Conservation (phyloP, 768 basidiomycete genomes). For the Ramaria sp. region DNA sequence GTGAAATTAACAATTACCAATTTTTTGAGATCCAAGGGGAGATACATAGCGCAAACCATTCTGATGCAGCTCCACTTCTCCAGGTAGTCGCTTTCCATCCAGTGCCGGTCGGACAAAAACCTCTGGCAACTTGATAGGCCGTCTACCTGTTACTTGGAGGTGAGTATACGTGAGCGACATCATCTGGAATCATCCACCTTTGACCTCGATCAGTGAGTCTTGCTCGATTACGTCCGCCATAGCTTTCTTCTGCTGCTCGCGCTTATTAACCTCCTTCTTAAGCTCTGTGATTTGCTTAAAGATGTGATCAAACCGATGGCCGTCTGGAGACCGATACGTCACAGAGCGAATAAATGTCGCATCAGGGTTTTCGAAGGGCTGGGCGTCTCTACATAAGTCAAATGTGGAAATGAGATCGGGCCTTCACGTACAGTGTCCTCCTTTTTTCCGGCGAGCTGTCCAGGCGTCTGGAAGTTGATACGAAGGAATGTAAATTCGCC, state of each 20-base stretch:
- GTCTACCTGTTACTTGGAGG: constrained; percentile 27
- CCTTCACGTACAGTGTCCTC: constrained; percentile 74
- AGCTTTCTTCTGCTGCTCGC: constrained; percentile 95
- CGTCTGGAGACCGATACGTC: constrained; percentile 85
- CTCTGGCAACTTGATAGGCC: constrained; percentile 80
- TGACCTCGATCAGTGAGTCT: constrained; percentile 79
- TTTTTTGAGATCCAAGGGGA: constrained; percentile 77
- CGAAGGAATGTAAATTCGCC: constrained; percentile 89
- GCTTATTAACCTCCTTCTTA: constrained; percentile 94
- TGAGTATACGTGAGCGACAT: background rate
- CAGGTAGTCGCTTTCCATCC: constrained; percentile 89
- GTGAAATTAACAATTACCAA: constrained; percentile 40
- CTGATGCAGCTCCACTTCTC: constrained; percentile 97
- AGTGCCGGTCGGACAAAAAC: constrained; percentile 89
- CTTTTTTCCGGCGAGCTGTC: constrained; percentile 95
- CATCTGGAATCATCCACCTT: constrained; percentile 32
- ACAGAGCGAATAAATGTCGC: constrained; percentile 94
- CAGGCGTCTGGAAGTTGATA: constrained; percentile 98
- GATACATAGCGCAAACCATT: constrained; percentile 93
- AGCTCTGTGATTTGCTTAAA: constrained; percentile 89
- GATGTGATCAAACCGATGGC: constrained; percentile 79
- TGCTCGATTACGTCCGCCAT: constrained; percentile 98
- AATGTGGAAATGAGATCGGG: background rate
- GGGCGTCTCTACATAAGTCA: constrained; percentile 1
- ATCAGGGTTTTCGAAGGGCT: constrained; percentile 96